Conservation (phyloP, 2,329 filamentous ascomycete genomes). For the Neofusicoccum cordaticola region DNA sequence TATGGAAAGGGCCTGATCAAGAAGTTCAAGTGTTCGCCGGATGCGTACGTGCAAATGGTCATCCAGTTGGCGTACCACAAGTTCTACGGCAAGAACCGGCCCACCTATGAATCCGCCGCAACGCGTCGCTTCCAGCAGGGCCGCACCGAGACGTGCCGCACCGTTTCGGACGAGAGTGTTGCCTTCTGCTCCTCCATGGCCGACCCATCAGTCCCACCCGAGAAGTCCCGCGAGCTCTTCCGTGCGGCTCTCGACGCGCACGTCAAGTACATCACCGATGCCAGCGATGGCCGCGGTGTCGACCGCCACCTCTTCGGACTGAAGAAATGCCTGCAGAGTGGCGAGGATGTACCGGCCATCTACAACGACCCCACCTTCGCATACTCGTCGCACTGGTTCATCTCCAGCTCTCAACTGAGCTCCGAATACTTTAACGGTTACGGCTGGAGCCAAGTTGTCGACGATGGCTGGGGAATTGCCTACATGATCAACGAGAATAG, state of each 20-base stretch:
- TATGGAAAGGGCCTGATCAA: slow-evolving; percentile 99
- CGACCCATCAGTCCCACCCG: slow-evolving; percentile 62
- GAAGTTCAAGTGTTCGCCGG: slow-evolving; percentile 97
- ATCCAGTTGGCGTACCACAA: slow-evolving; percentile 98
- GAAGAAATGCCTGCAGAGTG: slow-evolving; percentile 80
- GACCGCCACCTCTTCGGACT: slow-evolving; percentile 96
- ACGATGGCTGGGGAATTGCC: slow-evolving; percentile 92
- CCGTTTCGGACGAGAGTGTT: slow-evolving; percentile 85
- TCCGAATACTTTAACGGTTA: slow-evolving; percentile 99
- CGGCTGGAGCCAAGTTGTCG: slow-evolving; percentile 96
- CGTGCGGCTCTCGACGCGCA: slow-evolving; percentile 78
- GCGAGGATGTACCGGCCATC: slow-evolving; percentile 76
- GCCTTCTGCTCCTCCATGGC: slow-evolving; percentile 86
- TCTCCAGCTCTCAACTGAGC: slow-evolving; percentile 85
- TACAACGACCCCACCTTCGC: slow-evolving; percentile 82
- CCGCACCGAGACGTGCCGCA: slow-evolving; percentile 91
- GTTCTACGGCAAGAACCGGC: slow-evolving; percentile 97
- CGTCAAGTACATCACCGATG: slow-evolving; percentile 85
- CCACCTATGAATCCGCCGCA: slow-evolving; percentile 95
- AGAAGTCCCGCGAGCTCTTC: slow-evolving; percentile 71
- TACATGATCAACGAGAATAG: slow-evolving; percentile 99
- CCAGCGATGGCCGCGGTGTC: slow-evolving; percentile 87
- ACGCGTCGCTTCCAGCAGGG: slow-evolving; percentile 94
- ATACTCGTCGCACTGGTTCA: slow-evolving; percentile 86
- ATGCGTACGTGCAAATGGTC: slow-evolving; percentile 97